Evolutionary conservation across 208 protist species (phyloP).

Genomic region (Eutreptiella sp.): DNA sequence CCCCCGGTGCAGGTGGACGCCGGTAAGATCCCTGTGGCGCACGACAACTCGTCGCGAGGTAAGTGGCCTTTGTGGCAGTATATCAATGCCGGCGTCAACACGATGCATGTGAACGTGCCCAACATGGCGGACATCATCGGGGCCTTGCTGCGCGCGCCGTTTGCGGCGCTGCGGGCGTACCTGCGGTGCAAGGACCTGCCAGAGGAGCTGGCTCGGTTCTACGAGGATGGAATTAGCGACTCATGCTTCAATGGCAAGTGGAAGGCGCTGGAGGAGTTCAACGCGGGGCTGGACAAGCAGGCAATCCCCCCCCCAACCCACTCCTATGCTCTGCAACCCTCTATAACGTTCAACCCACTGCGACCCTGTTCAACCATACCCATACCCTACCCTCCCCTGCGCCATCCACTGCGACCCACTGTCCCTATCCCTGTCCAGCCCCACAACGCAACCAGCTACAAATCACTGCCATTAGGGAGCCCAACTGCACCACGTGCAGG

Average conservation of each 20-base stretch:
- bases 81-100: slow-evolving; percentile 28
- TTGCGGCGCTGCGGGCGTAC: slow-evolving; percentile 4
- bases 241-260: slow-evolving; percentile 35
- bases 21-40: slow-evolving; percentile 15
- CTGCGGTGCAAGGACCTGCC: slow-evolving; percentile 7
- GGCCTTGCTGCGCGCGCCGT: slow-evolving; percentile 14
- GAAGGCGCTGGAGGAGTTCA: slow-evolving; percentile 32
- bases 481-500: no score
- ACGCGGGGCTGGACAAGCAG: not conserved
- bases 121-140: slow-evolving; percentile 22
- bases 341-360: no score
- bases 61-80: slow-evolving; percentile 30
- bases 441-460: no score
- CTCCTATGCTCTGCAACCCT: no score
- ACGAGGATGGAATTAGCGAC: slow-evolving; percentile 21
- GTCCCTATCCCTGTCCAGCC: no score
- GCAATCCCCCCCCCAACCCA: no score
- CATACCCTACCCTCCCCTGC: no score
- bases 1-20: no score
- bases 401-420: no score
- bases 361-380: no score
- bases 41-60: slow-evolving; percentile 24
- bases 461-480: no score
- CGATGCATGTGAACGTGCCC: slow-evolving; percentile 25
- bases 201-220: slow-evolving; percentile 7